Evolutionary conservation across 768 basidiomycete genomes (phyloP), one percentile per base, ranked within the genome.

Genomic region (Kwoniella sp.): DNA sequence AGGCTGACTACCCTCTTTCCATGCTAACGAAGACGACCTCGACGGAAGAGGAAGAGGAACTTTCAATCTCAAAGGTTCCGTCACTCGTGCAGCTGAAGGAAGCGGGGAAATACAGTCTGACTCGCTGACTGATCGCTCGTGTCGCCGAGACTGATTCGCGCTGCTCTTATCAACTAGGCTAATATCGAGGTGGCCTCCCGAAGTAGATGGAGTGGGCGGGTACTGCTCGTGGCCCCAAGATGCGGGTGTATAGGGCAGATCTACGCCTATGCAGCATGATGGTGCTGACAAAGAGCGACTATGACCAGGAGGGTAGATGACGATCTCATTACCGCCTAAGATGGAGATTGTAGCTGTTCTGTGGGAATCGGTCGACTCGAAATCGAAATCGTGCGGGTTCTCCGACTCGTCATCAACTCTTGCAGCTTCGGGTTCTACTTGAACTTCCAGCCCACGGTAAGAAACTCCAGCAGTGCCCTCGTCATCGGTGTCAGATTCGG

Each of bases 281-380:
- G 68, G 59, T 3, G 40, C 51, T 1, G 68, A 65, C 8, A 40
- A 9, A 8, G 68, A 67, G 10, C 51, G 63, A 27, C 24, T 15
- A 37, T 70, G 65, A 6, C 37, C 58, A 17, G 69, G 69, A 10
- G 69, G 66, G 30, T 61, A 65, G 24, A 70, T 70, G 47, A 70
- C 55, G n/a, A 70, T 70, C 2, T 53, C 60, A 24, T 52, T 40
- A 1, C 10, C 29, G 9, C 50, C 52, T 25, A 25, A 19, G 26
- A 56, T 22, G 17, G 55, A 55, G 19, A 36, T 30, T 15, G 40
- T 44, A 6, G 55, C 13, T 10, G 66, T 47, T 5, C 27, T 48
- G 29, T 48, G 46, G 9, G 40, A 36, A 30, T 54, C 46, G 13
- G 22, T 56, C n/a, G 62, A 63, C 37, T 55, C 47, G 29, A 8